A percentile compares a stretch with the other conserved stretches of the same genome.
Evolutionary conservation across 495 filamentous ascomycete genomes (phyloP).

Genomic region (Physcia stellaris): DNA sequence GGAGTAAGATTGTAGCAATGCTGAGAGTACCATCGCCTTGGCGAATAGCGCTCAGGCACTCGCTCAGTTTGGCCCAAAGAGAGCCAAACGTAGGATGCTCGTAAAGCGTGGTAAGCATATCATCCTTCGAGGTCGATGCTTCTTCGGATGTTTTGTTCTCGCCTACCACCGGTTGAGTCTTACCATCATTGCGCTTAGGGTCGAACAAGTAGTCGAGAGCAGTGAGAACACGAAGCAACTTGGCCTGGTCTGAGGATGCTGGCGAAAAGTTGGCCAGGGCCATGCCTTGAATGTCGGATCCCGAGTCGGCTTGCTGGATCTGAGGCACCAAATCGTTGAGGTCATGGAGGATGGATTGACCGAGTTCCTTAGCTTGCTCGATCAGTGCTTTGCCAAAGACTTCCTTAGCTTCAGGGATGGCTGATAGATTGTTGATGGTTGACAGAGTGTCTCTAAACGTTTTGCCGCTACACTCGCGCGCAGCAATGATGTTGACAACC

Average conservation of each 20-base stretch:
- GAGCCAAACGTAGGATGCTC: slow-evolving; percentile 78
- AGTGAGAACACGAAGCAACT: slow-evolving; percentile 82
- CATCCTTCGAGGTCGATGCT: slow-evolving; percentile 44
- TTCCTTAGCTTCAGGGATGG: slow-evolving; percentile 78
- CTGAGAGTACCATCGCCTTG: slow-evolving; percentile 91
- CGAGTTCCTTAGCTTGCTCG: slow-evolving; percentile 67
- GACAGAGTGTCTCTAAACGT: slow-evolving; percentile 94
- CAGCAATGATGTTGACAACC: slow-evolving; percentile 89
- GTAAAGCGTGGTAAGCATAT: slow-evolving; percentile 76
- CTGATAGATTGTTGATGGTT: slow-evolving; percentile 93
- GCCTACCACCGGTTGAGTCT: slow-evolving; percentile 39
- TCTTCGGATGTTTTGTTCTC: slow-evolving; percentile 16
- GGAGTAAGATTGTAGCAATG: slow-evolving; percentile 86
- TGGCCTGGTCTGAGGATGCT: slow-evolving; percentile 87
- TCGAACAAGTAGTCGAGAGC: slow-evolving; percentile 95
- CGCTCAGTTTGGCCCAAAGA: slow-evolving; percentile 88
- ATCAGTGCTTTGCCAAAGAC: slow-evolving; percentile 87
- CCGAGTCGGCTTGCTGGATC: slow-evolving; percentile 72
- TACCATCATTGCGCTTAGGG: slow-evolving; percentile 43
- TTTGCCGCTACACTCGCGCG: slow-evolving; percentile 89
- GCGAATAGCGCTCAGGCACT: slow-evolving; percentile 76
- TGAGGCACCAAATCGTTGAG: slow-evolving; percentile 78
- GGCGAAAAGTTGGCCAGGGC: slow-evolving; percentile 93
- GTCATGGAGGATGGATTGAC: slow-evolving; percentile 68
- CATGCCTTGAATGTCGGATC: slow-evolving; percentile 88